Percentiles rank a stretch among this genome's conserved stretches.
These are phyloP conservation scores for Bimuria novae-zelandiae DNA, from an alignment of 2,329 filamentous ascomycete species.

Conservation along the genomic window DNA sequence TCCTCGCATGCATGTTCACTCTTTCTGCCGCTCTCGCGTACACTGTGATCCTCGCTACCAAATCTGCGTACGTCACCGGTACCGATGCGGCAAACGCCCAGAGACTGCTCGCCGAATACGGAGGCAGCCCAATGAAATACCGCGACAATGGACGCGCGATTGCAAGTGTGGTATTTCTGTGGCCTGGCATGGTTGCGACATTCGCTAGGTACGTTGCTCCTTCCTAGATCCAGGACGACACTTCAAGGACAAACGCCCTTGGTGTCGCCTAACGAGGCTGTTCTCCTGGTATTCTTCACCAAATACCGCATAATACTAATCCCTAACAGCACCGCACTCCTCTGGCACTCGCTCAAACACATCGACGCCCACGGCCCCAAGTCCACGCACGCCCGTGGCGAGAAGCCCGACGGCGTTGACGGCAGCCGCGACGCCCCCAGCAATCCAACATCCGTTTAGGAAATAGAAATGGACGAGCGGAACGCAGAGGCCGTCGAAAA, in stretches of 20 bases:
- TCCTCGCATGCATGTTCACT: constrained; percentile 54
- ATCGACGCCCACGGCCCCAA: constrained; percentile 47
- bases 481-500: background rate
- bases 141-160: constrained; percentile 56
- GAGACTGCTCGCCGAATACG: constrained; percentile 43
- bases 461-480: background rate
- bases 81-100: constrained; percentile 37
- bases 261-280: too few relatives aligned
- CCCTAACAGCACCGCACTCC: constrained; percentile 41
- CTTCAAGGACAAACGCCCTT: too few relatives aligned
- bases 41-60: constrained; percentile 57
- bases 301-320: background rate
- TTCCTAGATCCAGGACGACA: too few relatives aligned
- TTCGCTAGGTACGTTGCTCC: constrained; percentile 48
- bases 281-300: too few relatives aligned
- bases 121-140: constrained; percentile 50
- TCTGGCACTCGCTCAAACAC: constrained; percentile 47
- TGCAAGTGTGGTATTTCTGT: constrained; percentile 58
- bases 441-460: background rate
- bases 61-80: constrained; percentile 53
- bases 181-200: constrained; percentile 57
- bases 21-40: constrained; percentile 55
- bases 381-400: constrained; percentile 43
- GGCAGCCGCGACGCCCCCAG: background rate
- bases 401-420: constrained; percentile 16